phyloP scores from a whole-genome alignment of 371 early-diverging fungal species.

The Choanephora cucurbitarum region DNA sequence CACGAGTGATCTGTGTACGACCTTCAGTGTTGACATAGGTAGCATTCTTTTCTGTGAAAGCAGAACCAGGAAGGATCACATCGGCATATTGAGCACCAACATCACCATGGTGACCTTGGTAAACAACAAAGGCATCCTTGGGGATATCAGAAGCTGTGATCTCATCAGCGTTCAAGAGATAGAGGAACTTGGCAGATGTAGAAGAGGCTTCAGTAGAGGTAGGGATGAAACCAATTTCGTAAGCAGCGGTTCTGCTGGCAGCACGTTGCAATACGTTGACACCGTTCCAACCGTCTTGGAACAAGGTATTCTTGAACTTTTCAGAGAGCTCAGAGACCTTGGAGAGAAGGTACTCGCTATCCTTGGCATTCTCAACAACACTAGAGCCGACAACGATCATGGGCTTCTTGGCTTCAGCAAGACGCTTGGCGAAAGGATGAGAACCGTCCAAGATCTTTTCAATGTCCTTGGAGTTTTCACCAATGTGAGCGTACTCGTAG shows the following conservation, averaged over 20 bases:
- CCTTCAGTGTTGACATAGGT: slow-evolving; percentile 95
- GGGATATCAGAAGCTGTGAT: slow-evolving; percentile 74
- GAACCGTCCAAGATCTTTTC: slow-evolving; percentile 71
- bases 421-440: slow-evolving; percentile 75
- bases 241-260: slow-evolving; percentile 87
- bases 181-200: slow-evolving; percentile 73
- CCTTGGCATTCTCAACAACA: slow-evolving; percentile 75
- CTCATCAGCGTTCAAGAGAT: slow-evolving; percentile 94
- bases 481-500: slow-evolving; percentile 90
- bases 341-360: slow-evolving; percentile 69
- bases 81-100: slow-evolving; percentile 93
- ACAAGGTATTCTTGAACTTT: slow-evolving; percentile 67
- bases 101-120: slow-evolving; percentile 99
- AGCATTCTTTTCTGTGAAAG: slow-evolving; percentile 96
- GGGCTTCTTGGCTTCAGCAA: slow-evolving; percentile 87
- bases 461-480: slow-evolving; percentile 67
- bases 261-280: slow-evolving; percentile 89
- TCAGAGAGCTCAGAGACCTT: slow-evolving; percentile 71
- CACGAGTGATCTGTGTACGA: slow-evolving; percentile 89
- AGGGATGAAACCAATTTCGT: slow-evolving; percentile 87
- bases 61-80: slow-evolving; percentile 94
- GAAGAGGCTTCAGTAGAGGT: slow-evolving; percentile 46
- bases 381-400: slow-evolving; percentile 89
- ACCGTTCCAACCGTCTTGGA: slow-evolving; percentile 87
- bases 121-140: slow-evolving; percentile 93